These are phyloP conservation scores for Cadophora malorum DNA, from an alignment of 2,329 filamentous ascomycete genomes.

Conservation along the genomic window DNA sequence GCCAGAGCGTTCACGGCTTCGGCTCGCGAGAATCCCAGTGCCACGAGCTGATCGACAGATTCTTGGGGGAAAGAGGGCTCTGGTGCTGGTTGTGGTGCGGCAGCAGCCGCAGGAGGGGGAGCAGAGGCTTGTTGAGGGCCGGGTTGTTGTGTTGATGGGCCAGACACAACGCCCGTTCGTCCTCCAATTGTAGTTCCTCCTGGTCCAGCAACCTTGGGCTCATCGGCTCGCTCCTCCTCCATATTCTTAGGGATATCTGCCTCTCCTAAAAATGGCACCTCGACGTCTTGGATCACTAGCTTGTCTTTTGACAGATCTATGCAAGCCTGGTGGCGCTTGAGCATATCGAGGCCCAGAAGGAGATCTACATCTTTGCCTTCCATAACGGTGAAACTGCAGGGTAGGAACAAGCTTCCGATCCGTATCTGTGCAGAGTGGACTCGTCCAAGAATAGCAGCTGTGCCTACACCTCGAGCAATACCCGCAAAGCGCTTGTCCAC, in stretches of 20 bases:
- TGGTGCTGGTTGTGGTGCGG: slow-evolving; percentile 36
- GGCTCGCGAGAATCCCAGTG: slow-evolving; percentile 77
- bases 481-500: slow-evolving; percentile 93
- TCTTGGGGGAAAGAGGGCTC: slow-evolving; percentile 55
- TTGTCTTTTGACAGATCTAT: slow-evolving; percentile 88
- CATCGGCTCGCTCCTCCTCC: slow-evolving; percentile 74
- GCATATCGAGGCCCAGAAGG: slow-evolving; percentile 92
- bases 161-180: slow-evolving; percentile 77
- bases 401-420: slow-evolving; percentile 84
- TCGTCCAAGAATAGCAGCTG: slow-evolving; percentile 90
- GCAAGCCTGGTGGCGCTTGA: slow-evolving; percentile 91
- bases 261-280: slow-evolving; percentile 89
- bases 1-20: slow-evolving; percentile 82
- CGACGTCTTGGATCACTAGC: slow-evolving; percentile 85
- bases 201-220: slow-evolving; percentile 84
- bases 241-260: slow-evolving; percentile 89
- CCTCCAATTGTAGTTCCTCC: slow-evolving; percentile 89
- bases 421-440: slow-evolving; percentile 96
- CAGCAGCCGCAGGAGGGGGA: slow-evolving; percentile 20
- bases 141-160: slow-evolving; percentile 42
- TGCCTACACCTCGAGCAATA: slow-evolving; percentile 91
- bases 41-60: slow-evolving; percentile 76
- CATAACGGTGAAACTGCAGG: slow-evolving; percentile 99
- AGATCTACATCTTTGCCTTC: slow-evolving; percentile 97
- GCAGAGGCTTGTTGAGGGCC: slow-evolving; percentile 29